Base-by-base conservation (phyloP, 306 rosid genomes). In the Oxytropis ochrocephala region DNA sequence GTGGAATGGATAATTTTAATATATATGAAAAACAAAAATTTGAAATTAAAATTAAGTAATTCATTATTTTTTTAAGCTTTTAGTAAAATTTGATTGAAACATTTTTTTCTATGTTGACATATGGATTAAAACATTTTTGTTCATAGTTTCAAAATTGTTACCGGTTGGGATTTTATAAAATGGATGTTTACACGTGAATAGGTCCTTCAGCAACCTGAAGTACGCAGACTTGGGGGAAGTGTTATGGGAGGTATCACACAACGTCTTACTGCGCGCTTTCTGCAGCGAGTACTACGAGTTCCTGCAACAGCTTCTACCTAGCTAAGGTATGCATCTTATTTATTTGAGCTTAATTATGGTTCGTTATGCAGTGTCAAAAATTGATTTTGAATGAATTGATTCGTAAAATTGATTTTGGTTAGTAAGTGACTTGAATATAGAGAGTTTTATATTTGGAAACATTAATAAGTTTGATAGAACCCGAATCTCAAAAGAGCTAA, bases 131-230 rank as follows among this genome's bases (percentile, higher is more conserved):
- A 12, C 19, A 1, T 48, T 47, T 60, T 27, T 46, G 57, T 61
- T 71, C 11, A 8, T 5, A 32, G 6, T 48, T 48, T 48, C 46
- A 29, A 51, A 39, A 36, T 36, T 60, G 61, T 17, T 16, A 16
- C 24, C 21, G 58, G 11, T 41, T 75, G 64, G 32, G 19, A 51
- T 55, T 53, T 7, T 17, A 65, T 61, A 57, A 2, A 36, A 70
- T 16, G 43, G 29, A 14, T 61, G 46, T 18, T 79, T 73, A 11
- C 48, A 32, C 62, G 43, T 39, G 66, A 71, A 59, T 74, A 93
- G 97, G 83, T 88, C 71, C 97, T 93, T 82, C 97, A 86, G 79
- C 89, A 90, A 74, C 96, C 90, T 2, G 97, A 93, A 75, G 96
- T 87, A 38, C 98, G 91, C 57, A 77, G 68, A 65, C 76, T 93